Evolutionary conservation across 805 yeast genomes (phyloP).

Genomic region (Metschnikowia henanensis): DNA sequence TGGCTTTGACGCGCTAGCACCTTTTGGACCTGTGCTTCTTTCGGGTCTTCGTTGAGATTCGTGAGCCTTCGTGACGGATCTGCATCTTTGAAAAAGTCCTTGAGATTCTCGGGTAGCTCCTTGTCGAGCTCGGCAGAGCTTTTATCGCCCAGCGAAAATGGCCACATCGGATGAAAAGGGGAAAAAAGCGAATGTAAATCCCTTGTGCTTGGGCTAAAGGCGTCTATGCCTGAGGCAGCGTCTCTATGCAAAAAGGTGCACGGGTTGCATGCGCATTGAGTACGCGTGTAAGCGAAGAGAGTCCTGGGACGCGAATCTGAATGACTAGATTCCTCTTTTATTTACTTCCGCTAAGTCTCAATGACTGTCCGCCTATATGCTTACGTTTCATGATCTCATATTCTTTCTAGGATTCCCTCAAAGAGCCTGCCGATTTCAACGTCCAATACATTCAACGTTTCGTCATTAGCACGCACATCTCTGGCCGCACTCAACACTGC

Average conservation of each 20-base stretch:
- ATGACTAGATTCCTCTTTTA: too few relatives aligned
- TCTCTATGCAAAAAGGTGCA: constrained; percentile 5
- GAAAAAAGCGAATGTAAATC: too few relatives aligned
- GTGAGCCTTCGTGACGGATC: constrained; percentile 26
- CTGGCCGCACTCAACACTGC: constrained; percentile 1
- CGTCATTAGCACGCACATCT: background rate
- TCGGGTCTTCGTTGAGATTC: constrained; percentile 16
- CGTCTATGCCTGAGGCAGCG: background rate
- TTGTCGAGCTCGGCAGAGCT: constrained; percentile 27
- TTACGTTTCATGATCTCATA: too few relatives aligned
- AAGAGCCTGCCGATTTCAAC: constrained; percentile 38
- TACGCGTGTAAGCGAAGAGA: background rate
- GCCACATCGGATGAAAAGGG: constrained; percentile 17
- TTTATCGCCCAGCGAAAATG: constrained; percentile 8
- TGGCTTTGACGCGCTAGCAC: constrained; percentile 21
- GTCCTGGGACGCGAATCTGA: too few relatives aligned
- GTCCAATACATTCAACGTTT: constrained; percentile 26
- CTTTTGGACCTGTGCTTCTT: constrained; percentile 27
- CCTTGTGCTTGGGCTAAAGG: background rate
- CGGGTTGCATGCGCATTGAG: constrained; percentile 10
- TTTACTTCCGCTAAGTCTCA: background rate
- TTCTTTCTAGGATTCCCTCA: constrained; percentile 39
- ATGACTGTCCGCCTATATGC: background rate
- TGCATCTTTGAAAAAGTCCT: constrained; percentile 29
- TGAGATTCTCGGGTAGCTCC: constrained; percentile 35